Base-by-base conservation (phyloP, 2,329 filamentous ascomycete genomes). In the Fusarium algeriense region DNA sequence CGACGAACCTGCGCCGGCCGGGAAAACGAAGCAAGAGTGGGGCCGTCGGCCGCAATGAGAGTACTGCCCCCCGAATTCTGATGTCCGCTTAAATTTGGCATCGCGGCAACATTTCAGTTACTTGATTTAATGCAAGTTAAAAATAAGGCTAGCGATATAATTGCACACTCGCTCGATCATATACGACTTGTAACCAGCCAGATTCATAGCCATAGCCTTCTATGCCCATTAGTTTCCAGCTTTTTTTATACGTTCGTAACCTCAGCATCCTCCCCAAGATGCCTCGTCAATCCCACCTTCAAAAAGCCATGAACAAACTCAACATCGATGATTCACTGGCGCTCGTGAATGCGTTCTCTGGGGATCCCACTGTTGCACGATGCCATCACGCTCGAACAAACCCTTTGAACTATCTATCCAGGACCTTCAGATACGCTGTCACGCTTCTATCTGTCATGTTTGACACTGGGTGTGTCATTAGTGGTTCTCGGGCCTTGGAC, bases 391-490 rank as follows among this genome's bases (percentile, higher is more conserved):
- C 20, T 15, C n/a, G 34, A n/a, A 38, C 17, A 37, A 52, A 35
- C 34, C 48, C 48, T n/a, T 13, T 38, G 17, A 37, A 38, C 48
- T 68, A 65, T 40, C 35, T 68, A 1, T 68, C 61, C 17, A 38
- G 32, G 19, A 38, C 56, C 26, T 68, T 68, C 40, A 56, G 61
- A 30, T 40, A 68, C 48, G 26, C 46, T 15, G 26, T 68, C 44
- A 60, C 49, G 9, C 53, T 68, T 23, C 44, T 68, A 14, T 28
- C 45, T 13, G 56, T 35, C 20, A 68, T 68, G 23, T 68, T 68
- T 35, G 30, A 68, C 35, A 57, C 52, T n/a, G 35, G 60, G 35
- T 65, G 41, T 41, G 50, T 68, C 6, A 55, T 69, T 10, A 69
- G 56, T 20, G 41, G 61, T 30, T 69, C 56, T 56, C 32, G 37